Evolutionary conservation across 345 rosid genomes (phyloP).

Genomic region (Citropsis articulata): DNA sequence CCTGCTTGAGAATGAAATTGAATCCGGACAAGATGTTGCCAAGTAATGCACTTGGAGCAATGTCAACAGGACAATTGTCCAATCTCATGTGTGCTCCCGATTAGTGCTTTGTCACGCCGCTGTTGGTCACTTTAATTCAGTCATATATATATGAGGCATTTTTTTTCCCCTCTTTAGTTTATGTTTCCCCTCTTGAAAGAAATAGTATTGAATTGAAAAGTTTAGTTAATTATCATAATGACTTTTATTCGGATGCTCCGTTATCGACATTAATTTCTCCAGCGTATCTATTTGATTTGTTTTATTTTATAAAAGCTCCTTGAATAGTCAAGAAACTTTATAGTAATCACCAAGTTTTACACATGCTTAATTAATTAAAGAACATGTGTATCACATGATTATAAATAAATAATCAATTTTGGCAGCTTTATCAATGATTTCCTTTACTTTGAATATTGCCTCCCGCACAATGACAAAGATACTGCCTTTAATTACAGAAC

Average conservation of each 20-base stretch:
- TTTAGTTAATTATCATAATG: too few species aligned
- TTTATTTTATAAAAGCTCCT: background rate
- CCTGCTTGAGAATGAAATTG: constrained; percentile 49
- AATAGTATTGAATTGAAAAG: background rate
- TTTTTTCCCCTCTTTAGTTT: background rate
- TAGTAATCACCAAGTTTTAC: background rate
- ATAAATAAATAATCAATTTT: background rate
- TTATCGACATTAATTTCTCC: too few species aligned
- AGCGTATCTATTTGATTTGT: too few species aligned
- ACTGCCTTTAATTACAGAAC: background rate
- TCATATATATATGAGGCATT: background rate
- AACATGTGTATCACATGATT: background rate
- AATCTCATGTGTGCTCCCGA: constrained; percentile 64
- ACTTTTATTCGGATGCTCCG: too few species aligned
- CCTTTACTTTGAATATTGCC: too few species aligned
- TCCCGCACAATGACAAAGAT: too few species aligned
- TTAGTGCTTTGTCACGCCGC: constrained; percentile 51
- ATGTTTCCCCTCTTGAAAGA: background rate
- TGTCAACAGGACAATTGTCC: constrained; percentile 59
- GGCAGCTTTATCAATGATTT: background rate
- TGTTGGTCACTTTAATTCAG: background rate
- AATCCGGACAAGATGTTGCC: constrained; percentile 60
- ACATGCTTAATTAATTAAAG: background rate
- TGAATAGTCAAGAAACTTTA: background rate
- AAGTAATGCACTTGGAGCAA: constrained; percentile 52